These are phyloP conservation scores for Papiliotrema flavescens DNA, from an alignment of 1,284 basidiomycete species.

Conservation along the genomic window DNA sequence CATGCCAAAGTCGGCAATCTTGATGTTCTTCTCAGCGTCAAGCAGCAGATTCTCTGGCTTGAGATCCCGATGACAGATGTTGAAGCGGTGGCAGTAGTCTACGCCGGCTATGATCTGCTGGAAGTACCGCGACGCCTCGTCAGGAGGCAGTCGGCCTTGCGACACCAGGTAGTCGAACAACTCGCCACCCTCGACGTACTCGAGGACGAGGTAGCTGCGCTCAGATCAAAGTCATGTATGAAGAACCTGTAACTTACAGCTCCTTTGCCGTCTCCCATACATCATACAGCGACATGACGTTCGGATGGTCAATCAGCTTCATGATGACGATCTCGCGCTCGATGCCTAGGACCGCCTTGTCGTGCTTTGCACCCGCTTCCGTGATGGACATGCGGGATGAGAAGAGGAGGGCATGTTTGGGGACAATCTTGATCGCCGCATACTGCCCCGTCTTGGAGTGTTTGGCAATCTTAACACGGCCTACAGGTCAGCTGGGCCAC, in stretches of 20 bases:
- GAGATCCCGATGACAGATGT: constrained; percentile 91
- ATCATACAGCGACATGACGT: constrained; percentile 88
- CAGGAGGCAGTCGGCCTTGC: constrained; percentile 67
- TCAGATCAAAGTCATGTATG: neutral
- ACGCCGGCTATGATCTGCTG: constrained; percentile 92
- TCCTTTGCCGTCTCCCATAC: constrained; percentile 93
- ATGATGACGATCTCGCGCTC: constrained; percentile 97
- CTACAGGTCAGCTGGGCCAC: constrained; percentile 48
- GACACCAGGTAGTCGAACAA: constrained; percentile 89
- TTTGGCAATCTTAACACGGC: constrained; percentile 82
- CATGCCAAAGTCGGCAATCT: constrained; percentile 97
- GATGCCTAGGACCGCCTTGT: constrained; percentile 80
- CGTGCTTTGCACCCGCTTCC: constrained; percentile 57
- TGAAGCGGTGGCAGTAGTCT: constrained; percentile 94
- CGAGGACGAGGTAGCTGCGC: constrained; percentile 75
- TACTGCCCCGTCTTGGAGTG: constrained; percentile 81
- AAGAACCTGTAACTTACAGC: constrained; percentile 56
- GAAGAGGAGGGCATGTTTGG: constrained; percentile 67
- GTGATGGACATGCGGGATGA: constrained; percentile 66
- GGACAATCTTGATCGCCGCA: constrained; percentile 93
- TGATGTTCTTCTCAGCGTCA: constrained; percentile 77
- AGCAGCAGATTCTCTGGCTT: constrained; percentile 93
- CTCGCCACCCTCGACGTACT: constrained; percentile 94
- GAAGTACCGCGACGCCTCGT: constrained; percentile 83
- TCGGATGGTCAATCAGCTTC: constrained; percentile 96